Percentiles rank a stretch among this genome's conserved stretches.
Conservation (phyloP, 352 stramenopile genomes). For the Phytophthora quininea region DNA sequence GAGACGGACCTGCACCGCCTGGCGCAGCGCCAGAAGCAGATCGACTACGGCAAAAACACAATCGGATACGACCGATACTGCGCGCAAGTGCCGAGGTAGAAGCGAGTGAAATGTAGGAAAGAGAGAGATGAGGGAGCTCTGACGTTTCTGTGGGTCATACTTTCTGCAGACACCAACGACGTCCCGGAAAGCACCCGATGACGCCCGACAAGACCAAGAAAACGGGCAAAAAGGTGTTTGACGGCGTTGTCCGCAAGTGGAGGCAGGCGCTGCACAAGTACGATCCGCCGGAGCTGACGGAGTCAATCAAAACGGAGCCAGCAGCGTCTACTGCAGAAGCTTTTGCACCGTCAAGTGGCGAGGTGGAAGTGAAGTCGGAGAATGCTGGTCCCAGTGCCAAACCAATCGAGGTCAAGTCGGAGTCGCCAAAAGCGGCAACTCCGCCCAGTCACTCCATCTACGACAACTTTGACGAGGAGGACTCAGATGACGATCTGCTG, state of each 20-base stretch:
- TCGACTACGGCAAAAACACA: conserved; percentile 93
- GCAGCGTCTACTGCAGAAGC: not conserved
- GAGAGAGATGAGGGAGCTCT: not conserved
- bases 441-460: conserved; percentile 55
- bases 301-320: conserved; percentile 13
- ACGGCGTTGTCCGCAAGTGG: conserved; percentile 80
- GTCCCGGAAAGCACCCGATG: conserved; percentile 57
- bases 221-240: conserved; percentile 85
- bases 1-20: conserved; percentile 84
- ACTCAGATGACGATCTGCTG: conserved; percentile 76
- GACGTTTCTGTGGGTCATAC: not conserved
- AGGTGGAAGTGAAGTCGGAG: not conserved
- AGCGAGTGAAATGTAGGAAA: not conserved
- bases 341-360: not conserved
- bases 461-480: conserved; percentile 62
- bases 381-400: conserved; percentile 5
- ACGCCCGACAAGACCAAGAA: conserved; percentile 82
- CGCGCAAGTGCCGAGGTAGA: conserved; percentile 59
- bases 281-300: conserved; percentile 71
- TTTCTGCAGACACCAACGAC: conserved; percentile 47
- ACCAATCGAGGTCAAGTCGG: not conserved
- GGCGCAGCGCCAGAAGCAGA: conserved; percentile 92
- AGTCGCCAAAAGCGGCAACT: not conserved
- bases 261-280: conserved; percentile 82
- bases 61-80: conserved; percentile 91